Evolutionary conservation across 2,329 filamentous ascomycete species (phyloP), one percentile per base, ranked within the genome.

Genomic region (Fusarium circinatum): DNA sequence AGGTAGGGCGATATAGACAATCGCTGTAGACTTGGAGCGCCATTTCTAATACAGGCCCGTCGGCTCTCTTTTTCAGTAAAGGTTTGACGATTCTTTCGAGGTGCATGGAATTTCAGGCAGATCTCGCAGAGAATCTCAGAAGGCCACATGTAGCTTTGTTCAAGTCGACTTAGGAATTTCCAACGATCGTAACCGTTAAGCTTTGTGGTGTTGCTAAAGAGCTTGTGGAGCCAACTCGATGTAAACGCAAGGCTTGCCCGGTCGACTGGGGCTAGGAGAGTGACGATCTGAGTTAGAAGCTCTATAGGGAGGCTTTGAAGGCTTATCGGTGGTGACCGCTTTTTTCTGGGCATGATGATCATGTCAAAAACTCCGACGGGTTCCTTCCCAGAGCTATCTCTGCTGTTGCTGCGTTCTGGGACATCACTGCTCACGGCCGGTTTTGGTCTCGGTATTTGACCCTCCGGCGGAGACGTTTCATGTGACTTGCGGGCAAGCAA

Each of bases 361-460:
- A 3, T 8, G 5, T 22, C 18, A 32, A 6, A 3, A 3, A 32
- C 20, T 3, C 20, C n/a, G 10, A 8, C 6, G 7, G n/a, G 5
- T 12, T 12, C 8, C 7, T 52, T 36, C 26, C 3, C 10, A 10
- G 9, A 9, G 12, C 6, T 12, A 24, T 6, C 3, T 24, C 22
- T 20, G 8, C 12, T 51, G 2, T 8, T 10, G 30, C 4, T 4
- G 17, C 17, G 11, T 32, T 14, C 6, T 11, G 17, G 18, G 6
- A 5, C 8, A 10, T 24, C 17, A 7, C 13, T 13, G 17, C 6
- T 34, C 3, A 4, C 0, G 17, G 20, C 48, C 9, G 4, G 3
- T 4, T 11, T 20, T 34, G n/a, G 8, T 20, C 7, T 34, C 30
- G 17, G 22, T 4, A 24, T 24, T 3, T 34, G 30, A 20, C 6